Evolutionary conservation across 164 flowering plant genomes (phyloP).

Genomic region (Dillenia turbinata): DNA sequence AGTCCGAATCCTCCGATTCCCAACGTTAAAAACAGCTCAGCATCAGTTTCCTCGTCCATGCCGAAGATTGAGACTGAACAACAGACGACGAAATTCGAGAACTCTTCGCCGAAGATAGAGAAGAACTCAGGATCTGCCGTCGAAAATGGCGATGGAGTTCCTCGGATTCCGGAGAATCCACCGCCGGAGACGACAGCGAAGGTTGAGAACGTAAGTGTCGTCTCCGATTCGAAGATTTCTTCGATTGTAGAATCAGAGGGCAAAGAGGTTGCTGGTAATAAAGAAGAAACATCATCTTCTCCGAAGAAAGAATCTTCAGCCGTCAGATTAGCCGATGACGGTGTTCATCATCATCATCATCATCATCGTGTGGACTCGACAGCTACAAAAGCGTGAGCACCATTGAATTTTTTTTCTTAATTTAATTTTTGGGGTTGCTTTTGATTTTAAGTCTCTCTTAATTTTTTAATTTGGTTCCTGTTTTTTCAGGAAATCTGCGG

Average conservation of each 20-base stretch:
- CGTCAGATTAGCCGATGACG: constrained; percentile 25
- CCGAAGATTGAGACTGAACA: constrained; percentile 46
- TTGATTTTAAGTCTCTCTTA: neutral
- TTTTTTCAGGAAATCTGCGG: constrained; percentile 30
- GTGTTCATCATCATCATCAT: neutral
- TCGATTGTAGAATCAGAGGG: constrained; percentile 28
- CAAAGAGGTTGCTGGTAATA: constrained; percentile 12
- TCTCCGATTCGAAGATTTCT: constrained; percentile 29
- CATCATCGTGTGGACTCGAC: constrained; percentile 17
- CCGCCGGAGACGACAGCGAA: constrained; percentile 20
- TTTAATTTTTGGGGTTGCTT: neutral
- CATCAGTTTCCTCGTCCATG: constrained; percentile 10
- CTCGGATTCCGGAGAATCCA: constrained; percentile 27
- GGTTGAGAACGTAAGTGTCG: constrained; percentile 17
- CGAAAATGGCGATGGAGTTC: constrained; percentile 37
- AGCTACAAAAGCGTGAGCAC: constrained; percentile 41
- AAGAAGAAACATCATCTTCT: constrained; percentile 33
- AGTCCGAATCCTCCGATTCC: constrained; percentile 27
- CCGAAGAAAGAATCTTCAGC: constrained; percentile 41
- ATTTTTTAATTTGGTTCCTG: neutral
- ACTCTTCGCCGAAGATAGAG: constrained; percentile 40
- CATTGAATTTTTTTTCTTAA: neutral
- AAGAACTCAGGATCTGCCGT: constrained; percentile 33
- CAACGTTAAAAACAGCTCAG: neutral
- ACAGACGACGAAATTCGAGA: constrained; percentile 28